Evolutionary conservation across 352 stramenopile genomes (phyloP).

Genomic region (Phytophthora syringae): DNA sequence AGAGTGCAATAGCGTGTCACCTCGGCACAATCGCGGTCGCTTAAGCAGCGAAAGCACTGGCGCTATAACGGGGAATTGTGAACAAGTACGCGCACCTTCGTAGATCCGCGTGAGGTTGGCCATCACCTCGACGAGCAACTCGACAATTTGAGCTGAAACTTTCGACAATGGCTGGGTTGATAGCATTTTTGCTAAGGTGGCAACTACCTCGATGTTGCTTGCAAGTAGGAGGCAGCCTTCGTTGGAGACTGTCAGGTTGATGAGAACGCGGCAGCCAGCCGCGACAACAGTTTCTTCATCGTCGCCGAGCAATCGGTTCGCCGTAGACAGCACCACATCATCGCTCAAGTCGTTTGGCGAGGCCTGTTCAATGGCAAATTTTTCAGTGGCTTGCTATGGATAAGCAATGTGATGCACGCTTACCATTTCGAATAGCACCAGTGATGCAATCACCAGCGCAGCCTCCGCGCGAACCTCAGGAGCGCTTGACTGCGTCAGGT

Average conservation of each 20-base stretch:
- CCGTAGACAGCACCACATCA: conserved; percentile 59
- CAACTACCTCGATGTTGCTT: conserved; percentile 43
- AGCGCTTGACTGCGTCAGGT: conserved; percentile 50
- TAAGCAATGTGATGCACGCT: neutral
- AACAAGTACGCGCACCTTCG: conserved; percentile 51
- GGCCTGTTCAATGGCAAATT: conserved; percentile 19
- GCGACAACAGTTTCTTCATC: conserved; percentile 52
- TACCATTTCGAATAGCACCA: conserved; percentile 66
- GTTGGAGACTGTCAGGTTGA: conserved; percentile 65
- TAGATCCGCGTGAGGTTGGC: conserved; percentile 66
- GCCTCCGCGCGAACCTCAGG: conserved; percentile 51
- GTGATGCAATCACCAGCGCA: conserved; percentile 54
- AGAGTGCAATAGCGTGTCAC: conserved; percentile 46
- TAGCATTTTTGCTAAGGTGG: conserved; percentile 52
- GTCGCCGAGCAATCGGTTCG: conserved; percentile 49
- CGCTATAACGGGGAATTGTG: conserved; percentile 50
- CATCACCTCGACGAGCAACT: conserved; percentile 46
- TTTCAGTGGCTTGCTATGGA: neutral
- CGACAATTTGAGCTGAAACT: conserved; percentile 44
- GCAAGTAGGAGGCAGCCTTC: conserved; percentile 58
- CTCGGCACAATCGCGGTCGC: conserved; percentile 52
- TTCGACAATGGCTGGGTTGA: conserved; percentile 51
- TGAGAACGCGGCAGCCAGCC: conserved; percentile 56
- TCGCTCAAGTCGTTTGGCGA: conserved; percentile 51
- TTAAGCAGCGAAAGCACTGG: conserved; percentile 66